Evolutionary conservation across 2,329 filamentous ascomycete species (phyloP), one percentile per base, ranked within the genome.

Genomic region (Venturia effusa): DNA sequence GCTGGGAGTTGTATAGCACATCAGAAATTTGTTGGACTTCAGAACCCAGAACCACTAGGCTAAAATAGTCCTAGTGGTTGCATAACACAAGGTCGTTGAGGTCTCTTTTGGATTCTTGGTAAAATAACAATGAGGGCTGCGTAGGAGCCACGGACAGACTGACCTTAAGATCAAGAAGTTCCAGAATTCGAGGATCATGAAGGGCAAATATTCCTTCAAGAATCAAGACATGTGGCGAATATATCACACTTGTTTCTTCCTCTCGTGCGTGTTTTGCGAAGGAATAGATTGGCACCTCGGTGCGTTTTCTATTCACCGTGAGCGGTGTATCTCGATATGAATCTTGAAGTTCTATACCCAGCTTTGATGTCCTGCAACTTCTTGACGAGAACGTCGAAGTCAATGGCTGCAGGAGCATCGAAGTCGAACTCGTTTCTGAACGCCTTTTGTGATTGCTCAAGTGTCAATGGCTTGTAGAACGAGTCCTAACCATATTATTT

Each of bases 351-450:
- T 24, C 5, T 62, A 72, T 85, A 97, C 93, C 94, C 94, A 76
- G 89, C 85, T 77, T 97, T 99, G 68, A 99, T 83, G 71, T 96
- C 90, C 69, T 81, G 80, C 40, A 99, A 80, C 63, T 84, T 86
- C 43, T 94, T 82, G 34, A 97, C 87, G 66, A 99, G 78, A 63
- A 89, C 79, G 75, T 97, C 92, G 74, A 99, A 99, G 74, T 99
- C 94, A 71, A 97, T 90, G 6, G 94, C 92, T 76, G 92, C 86
- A 17, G 94, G 94, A 10, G 92, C 87, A 74, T 99, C 94, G 77
- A 99, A 97, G 73, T 99, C 94, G 75, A 90, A 96, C 73, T 97
- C 91, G 72, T 96, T 97, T 66, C 79, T 79, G 76, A 97, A 96
- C 0, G 94, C 94, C 70, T 85, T 83, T 68, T 80, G 84, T 62